Base-by-base conservation (phyloP, 129 eudicot species). In the Rutidosis leptorrhynchoides region DNA sequence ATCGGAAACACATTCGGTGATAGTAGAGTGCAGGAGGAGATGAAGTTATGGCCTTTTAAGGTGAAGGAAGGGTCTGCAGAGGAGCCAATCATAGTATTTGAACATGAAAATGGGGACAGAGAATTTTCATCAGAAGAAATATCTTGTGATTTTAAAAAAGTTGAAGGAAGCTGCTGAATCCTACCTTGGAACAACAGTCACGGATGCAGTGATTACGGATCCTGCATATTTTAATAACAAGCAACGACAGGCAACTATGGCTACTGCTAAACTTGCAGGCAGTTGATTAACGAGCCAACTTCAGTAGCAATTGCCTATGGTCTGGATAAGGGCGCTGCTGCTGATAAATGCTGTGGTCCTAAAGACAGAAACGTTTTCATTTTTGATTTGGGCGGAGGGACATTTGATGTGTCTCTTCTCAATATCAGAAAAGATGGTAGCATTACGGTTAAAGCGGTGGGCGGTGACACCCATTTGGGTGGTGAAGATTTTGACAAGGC, bases 341-440 rank as follows among this genome's bases (percentile, higher is more conserved):
- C 29, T 22, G 77, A 46, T 9, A 6, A 1, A 1, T 53, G 25
- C 28, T 53, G 25, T 21, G 8, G 24, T 20, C 67, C 62, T 2
- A 6, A 26, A 42, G 48, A 70, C 21, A 70, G 45, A 28, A 70
- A 58, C 25, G 65, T 69, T 27, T 40, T 69, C 28, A 1, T 69
- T 0, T 68, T 68, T 35, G 64, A 68, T 68, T 17, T 68, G 64
- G 73, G 73, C 33, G 73, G 68, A 45, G 77, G 77, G 16, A 72
- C 61, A 2, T 72, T 73, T 52, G 77, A 73, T 42, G 77, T 64
- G 22, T 73, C 77, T 33, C 70, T 73, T 62, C 71, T 73, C 21
- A 63, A 6, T n/a, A 73, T 73, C 3, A 49, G n/a, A 46, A 58
- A 58, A 29, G 46, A 2, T n/a, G 77, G 70, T 12, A 54, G 5